phyloP scores from a whole-genome alignment of 805 yeast species.

The Candida maesae region DNA sequence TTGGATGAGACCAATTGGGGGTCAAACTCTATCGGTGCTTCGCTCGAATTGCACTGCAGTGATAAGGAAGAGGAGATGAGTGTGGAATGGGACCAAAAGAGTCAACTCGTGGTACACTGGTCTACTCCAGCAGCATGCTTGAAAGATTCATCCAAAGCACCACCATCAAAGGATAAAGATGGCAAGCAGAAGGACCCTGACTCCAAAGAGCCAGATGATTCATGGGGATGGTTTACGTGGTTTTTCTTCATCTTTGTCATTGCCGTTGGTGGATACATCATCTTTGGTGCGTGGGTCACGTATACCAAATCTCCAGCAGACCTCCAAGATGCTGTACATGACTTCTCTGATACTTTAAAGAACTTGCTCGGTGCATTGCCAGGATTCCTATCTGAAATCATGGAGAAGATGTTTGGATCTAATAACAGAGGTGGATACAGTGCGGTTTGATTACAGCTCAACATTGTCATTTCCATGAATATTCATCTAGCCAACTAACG shows the following conservation, averaged over 20 bases:
- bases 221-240: conserved; percentile 84
- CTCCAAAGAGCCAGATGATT: conserved; percentile 29
- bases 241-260: conserved; percentile 71
- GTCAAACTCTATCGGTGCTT: conserved; percentile 43
- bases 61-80: conserved; percentile 30
- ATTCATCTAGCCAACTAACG: neutral
- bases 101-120: conserved; percentile 32
- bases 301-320: conserved; percentile 65
- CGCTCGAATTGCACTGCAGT: conserved; percentile 46
- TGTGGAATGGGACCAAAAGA: conserved; percentile 23
- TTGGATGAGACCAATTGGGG: conserved; percentile 73
- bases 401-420: conserved; percentile 61
- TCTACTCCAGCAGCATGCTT: conserved; percentile 40
- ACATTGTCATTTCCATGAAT: conserved; percentile 8
- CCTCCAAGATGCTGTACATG: conserved; percentile 67
- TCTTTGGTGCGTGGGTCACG: conserved; percentile 73
- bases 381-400: conserved; percentile 61
- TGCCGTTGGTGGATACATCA: conserved; percentile 64
- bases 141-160: conserved; percentile 29
- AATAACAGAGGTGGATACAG: conserved; percentile 83
- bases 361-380: conserved; percentile 60
- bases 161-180: conserved; percentile 28
- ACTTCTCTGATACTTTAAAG: conserved; percentile 63
- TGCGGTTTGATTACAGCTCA: conserved; percentile 54
- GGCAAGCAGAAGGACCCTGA: conserved; percentile 19